Conservation (phyloP, 768 basidiomycete genomes). For the Tricholoma sp. region DNA sequence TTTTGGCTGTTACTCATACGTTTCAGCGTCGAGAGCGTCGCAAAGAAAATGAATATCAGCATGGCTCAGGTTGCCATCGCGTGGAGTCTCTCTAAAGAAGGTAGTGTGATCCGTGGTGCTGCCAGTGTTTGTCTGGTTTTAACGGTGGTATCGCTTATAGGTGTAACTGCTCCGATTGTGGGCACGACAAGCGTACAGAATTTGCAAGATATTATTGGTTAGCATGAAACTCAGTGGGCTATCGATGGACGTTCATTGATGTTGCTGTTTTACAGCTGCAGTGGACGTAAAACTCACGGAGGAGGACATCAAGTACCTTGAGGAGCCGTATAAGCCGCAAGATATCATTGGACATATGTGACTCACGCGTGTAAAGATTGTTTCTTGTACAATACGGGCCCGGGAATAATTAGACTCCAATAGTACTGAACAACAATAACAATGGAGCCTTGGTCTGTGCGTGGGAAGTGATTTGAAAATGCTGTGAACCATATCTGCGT, state of each 20-base stretch:
- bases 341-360: conserved; percentile 36
- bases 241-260: background rate
- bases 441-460: conserved; percentile 32
- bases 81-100: conserved; percentile 43
- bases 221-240: background rate
- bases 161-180: conserved; percentile 54
- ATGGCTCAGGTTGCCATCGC: conserved; percentile 58
- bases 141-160: conserved; percentile 11
- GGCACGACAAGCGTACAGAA: conserved; percentile 49
- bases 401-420: too few species aligned
- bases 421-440: too few species aligned
- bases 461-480: conserved; percentile 31
- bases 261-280: conserved; percentile 23
- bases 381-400: background rate
- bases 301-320: conserved; percentile 55
- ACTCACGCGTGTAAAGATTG: too few species aligned
- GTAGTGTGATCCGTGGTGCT: conserved; percentile 12
- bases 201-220: conserved; percentile 47
- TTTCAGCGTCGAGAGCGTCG: conserved; percentile 35
- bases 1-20: background rate
- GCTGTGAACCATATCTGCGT: conserved; percentile 27
- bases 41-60: conserved; percentile 41
- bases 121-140: background rate
- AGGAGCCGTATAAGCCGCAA: conserved; percentile 47
- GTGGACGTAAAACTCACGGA: conserved; percentile 44